phyloP scores from a whole-genome alignment of 1,284 basidiomycete species.

The Ustilago bromivora region DNA sequence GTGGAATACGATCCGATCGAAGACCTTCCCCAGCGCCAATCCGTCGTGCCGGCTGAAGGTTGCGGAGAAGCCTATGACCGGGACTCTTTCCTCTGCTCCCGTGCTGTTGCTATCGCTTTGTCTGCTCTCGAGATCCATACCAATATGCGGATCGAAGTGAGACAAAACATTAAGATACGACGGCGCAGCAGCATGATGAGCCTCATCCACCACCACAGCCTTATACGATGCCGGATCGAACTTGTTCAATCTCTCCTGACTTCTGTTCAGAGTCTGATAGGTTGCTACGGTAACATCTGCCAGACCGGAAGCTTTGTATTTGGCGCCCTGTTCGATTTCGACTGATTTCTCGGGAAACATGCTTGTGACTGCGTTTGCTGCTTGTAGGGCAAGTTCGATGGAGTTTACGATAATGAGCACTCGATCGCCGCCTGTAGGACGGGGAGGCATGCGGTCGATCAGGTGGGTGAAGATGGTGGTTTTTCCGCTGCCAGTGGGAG shows the following conservation, averaged over 20 bases:
- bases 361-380: slow-evolving; percentile 78
- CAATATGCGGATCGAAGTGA: slow-evolving; percentile 76
- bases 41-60: slow-evolving; percentile 94
- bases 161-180: slow-evolving; percentile 85
- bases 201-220: slow-evolving; percentile 79
- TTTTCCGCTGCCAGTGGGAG: slow-evolving; percentile 87
- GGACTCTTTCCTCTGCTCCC: slow-evolving; percentile 71
- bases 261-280: slow-evolving; percentile 84
- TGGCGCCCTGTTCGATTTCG: slow-evolving; percentile 89
- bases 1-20: slow-evolving; percentile 93
- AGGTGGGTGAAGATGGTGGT: slow-evolving; percentile 80
- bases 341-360: slow-evolving; percentile 82
- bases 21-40: slow-evolving; percentile 86
- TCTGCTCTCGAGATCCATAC: slow-evolving; percentile 7
- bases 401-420: slow-evolving; percentile 88
- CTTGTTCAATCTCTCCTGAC: slow-evolving; percentile 77
- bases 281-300: slow-evolving; percentile 93
- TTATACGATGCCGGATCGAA: slow-evolving; percentile 81
- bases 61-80: slow-evolving; percentile 93
- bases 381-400: slow-evolving; percentile 87
- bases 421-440: slow-evolving; percentile 67
- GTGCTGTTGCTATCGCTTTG: neutral
- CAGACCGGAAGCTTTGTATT: slow-evolving; percentile 79
- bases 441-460: slow-evolving; percentile 47
- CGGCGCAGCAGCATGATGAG: slow-evolving; percentile 91